Percentiles rank a stretch among this genome's conserved stretches.
Evolutionary conservation across 805 yeast species (phyloP).

Genomic region (Kuraishia molischiana): DNA sequence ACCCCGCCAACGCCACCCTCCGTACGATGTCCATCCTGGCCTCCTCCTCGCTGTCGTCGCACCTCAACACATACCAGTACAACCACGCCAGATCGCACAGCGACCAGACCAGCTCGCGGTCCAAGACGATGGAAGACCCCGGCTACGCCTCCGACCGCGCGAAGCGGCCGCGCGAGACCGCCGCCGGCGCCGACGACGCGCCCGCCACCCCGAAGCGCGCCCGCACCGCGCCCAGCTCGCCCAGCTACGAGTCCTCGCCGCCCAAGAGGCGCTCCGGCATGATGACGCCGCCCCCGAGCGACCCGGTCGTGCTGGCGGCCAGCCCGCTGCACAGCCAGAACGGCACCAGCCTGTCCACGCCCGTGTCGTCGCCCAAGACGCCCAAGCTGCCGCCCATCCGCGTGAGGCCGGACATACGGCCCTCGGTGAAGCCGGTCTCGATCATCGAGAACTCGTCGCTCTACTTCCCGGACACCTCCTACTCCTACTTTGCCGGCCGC

Average conservation of each 20-base stretch:
- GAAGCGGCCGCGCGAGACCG: too few species aligned
- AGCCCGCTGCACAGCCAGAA: neutral
- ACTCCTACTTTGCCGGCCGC: conserved; percentile 16
- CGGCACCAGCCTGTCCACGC: neutral
- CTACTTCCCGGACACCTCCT: conserved; percentile 25
- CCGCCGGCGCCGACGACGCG: too few species aligned
- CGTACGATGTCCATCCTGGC: neutral
- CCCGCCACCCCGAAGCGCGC: too few species aligned
- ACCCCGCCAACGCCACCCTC: neutral
- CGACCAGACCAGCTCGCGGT: conserved; percentile 1
- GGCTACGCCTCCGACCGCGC: too few species aligned
- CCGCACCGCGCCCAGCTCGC: conserved; percentile 2
- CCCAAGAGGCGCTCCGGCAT: neutral
- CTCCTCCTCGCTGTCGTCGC: neutral
- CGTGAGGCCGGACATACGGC: neutral
- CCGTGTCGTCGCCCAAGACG: conserved; percentile 2
- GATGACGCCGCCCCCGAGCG: neutral
- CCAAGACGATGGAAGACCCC: too few species aligned
- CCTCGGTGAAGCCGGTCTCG: conserved; percentile 2
- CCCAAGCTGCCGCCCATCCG: neutral
- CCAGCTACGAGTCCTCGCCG: too few species aligned
- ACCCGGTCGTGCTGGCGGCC: neutral
- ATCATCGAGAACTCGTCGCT: conserved; percentile 13
- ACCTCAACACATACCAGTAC: neutral
- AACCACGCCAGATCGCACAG: conserved; percentile 2